These are phyloP conservation scores for Melaleuca quinquenervia DNA, from an alignment of 345 rosid genomes.

Conservation along the genomic window DNA sequence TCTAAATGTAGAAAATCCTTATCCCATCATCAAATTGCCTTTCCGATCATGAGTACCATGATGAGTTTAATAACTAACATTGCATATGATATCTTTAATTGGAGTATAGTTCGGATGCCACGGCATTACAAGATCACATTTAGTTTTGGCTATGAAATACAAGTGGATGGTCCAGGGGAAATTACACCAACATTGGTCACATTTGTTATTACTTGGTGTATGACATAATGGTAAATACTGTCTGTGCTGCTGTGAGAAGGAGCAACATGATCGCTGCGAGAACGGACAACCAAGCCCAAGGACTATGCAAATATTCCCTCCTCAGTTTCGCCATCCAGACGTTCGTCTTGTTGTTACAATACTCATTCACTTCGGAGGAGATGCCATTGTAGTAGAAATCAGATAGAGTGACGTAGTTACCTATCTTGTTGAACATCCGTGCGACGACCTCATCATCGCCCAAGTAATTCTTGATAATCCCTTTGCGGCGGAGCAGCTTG, in stretches of 20 bases:
- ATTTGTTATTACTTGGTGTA: too few species aligned
- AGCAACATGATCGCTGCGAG: neutral
- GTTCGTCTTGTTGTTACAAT: neutral
- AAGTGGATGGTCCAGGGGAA: too few species aligned
- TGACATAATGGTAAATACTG: too few species aligned
- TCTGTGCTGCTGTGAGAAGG: neutral
- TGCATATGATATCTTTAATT: too few species aligned
- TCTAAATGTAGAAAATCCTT: too few species aligned
- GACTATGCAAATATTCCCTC: too few species aligned
- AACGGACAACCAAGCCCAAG: neutral
- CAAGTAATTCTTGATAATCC: neutral
- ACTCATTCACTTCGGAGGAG: fast-evolving
- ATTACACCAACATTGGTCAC: neutral
- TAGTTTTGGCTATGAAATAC: too few species aligned
- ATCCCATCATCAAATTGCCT: too few species aligned
- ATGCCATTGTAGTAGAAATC: fast-evolving
- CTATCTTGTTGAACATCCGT: fast-evolving
- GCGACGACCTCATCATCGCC: fast-evolving
- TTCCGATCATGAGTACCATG: too few species aligned
- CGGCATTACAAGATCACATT: too few species aligned
- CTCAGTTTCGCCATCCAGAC: neutral
- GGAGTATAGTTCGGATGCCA: too few species aligned
- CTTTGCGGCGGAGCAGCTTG: fast-evolving
- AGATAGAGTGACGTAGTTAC: fast-evolving
- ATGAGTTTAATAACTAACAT: too few species aligned